A percentile compares a stretch with the other conserved stretches of the same genome.
phyloP scores from a whole-genome alignment of 2,329 filamentous ascomycete genomes.

The Pseudogymnoascus sp. region DNA sequence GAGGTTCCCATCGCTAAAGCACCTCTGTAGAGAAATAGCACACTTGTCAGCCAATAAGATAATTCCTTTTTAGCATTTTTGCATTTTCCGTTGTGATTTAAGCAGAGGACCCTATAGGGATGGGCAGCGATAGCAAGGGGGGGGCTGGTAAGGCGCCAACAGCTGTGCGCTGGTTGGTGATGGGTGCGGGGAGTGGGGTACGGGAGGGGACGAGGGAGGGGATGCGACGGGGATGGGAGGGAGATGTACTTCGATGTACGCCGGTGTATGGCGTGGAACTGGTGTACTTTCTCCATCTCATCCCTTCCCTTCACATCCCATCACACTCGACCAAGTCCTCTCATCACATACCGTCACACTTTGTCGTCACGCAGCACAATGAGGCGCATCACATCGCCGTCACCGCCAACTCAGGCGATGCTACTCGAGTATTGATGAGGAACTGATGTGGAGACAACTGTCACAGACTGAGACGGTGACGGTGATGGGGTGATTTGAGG shows the following conservation, averaged over 20 bases:
- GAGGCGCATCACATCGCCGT: constrained; percentile 6
- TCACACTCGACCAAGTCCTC: neutral
- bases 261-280: neutral
- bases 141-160: neutral
- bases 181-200: constrained; percentile 3
- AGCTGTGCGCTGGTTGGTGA: constrained; percentile 3
- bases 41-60: neutral
- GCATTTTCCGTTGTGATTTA: neutral
- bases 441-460: neutral
- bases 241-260: neutral
- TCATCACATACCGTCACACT: constrained; percentile 8
- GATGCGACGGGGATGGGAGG: neutral
- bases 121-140: neutral
- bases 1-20: neutral
- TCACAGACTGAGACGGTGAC: neutral
- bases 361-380: constrained; percentile 5
- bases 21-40: constrained; percentile 1
- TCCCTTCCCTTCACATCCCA: neutral
- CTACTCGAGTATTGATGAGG: neutral
- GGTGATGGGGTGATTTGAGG: neutral
- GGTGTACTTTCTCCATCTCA: neutral
- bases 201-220: neutral
- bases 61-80: constrained; percentile 1
- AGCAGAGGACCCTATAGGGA: neutral
- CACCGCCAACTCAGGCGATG: neutral